Percentiles rank a stretch among this genome's conserved stretches.
Evolutionary conservation across 2,329 filamentous ascomycete species (phyloP).

Genomic region (Cercospora sesami): DNA sequence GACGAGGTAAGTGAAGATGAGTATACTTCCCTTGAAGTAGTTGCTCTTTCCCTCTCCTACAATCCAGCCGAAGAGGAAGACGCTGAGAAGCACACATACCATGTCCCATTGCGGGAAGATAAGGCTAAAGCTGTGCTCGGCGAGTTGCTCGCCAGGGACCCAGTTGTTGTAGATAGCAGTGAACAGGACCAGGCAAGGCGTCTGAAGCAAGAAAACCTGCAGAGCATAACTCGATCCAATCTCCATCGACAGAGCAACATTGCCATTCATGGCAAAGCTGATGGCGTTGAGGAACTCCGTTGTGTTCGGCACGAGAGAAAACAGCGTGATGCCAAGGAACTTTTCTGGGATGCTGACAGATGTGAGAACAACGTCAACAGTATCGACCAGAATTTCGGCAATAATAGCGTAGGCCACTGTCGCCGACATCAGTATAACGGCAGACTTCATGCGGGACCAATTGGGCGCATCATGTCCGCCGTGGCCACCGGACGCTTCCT

Average conservation of each 20-base stretch:
- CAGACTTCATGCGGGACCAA: conserved; percentile 90
- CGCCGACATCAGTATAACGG: conserved; percentile 81
- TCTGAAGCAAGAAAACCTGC: conserved; percentile 92
- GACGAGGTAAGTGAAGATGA: conserved; percentile 89
- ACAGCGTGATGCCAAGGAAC: conserved; percentile 93
- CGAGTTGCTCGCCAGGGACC: conserved; percentile 56
- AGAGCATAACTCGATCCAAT: conserved; percentile 96
- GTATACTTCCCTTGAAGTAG: conserved; percentile 97
- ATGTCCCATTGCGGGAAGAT: conserved; percentile 99
- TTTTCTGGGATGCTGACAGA: conserved; percentile 94
- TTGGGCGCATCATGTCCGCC: conserved; percentile 97
- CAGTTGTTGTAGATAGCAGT: conserved; percentile 70
- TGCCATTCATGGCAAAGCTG: conserved; percentile 99
- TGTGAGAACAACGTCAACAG: conserved; percentile 91
- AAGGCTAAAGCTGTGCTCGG: conserved; percentile 71
- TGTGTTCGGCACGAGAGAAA: conserved; percentile 95
- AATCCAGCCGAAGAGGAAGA: conserved; percentile 95
- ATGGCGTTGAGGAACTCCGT: conserved; percentile 99
- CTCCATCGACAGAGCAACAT: conserved; percentile 98
- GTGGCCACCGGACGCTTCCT: conserved; percentile 38
- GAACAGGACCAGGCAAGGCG: conserved; percentile 89
- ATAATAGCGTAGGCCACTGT: conserved; percentile 95
- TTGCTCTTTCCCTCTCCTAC: conserved; percentile 99
- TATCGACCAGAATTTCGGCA: conserved; percentile 94
- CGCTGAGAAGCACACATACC: conserved; percentile 92